phyloP scores from a whole-genome alignment of 2,329 filamentous ascomycete species.

The Herpotrichia juniperi region DNA sequence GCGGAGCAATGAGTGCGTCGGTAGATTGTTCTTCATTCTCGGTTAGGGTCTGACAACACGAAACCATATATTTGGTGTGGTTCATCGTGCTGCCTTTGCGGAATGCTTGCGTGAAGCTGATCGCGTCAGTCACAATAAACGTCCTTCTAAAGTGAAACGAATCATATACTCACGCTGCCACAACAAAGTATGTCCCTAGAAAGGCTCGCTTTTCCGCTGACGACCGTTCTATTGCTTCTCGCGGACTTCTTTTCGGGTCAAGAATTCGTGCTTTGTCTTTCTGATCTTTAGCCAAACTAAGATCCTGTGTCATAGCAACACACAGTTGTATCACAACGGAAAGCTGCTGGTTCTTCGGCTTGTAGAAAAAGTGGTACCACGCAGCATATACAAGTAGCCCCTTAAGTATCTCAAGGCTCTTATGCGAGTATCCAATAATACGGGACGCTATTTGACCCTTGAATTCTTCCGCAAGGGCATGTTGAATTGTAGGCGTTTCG shows the following conservation, averaged over 20 bases:
- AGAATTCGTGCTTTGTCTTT: constrained; percentile 11
- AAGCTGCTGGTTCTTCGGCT: constrained; percentile 35
- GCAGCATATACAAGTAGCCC: constrained; percentile 45
- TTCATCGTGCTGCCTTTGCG: constrained; percentile 21
- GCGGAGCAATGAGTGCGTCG: constrained; percentile 23
- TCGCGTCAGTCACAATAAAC: background rate
- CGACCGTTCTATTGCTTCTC: constrained; percentile 2
- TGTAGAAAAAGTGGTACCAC: constrained; percentile 45
- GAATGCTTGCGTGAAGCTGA: constrained; percentile 28
- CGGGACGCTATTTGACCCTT: constrained; percentile 34
- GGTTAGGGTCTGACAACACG: constrained; percentile 18
- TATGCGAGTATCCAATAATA: constrained; percentile 38
- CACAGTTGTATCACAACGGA: constrained; percentile 43
- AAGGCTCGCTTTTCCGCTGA: constrained; percentile 23
- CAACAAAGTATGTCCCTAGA: constrained; percentile 26
- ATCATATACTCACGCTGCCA: constrained; percentile 16
- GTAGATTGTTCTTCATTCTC: constrained; percentile 16
- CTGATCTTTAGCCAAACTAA: constrained; percentile 27
- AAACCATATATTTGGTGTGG: constrained; percentile 22
- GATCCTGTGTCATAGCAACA: constrained; percentile 43
- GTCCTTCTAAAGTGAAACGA: background rate
- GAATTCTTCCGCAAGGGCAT: constrained; percentile 32
- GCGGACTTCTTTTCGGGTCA: background rate
- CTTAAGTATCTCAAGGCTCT: constrained; percentile 49
- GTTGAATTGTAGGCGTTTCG: constrained; percentile 27